Evolutionary conservation across 768 basidiomycete species (phyloP).

Genomic region (Hortiboletus flavorubellus): DNA sequence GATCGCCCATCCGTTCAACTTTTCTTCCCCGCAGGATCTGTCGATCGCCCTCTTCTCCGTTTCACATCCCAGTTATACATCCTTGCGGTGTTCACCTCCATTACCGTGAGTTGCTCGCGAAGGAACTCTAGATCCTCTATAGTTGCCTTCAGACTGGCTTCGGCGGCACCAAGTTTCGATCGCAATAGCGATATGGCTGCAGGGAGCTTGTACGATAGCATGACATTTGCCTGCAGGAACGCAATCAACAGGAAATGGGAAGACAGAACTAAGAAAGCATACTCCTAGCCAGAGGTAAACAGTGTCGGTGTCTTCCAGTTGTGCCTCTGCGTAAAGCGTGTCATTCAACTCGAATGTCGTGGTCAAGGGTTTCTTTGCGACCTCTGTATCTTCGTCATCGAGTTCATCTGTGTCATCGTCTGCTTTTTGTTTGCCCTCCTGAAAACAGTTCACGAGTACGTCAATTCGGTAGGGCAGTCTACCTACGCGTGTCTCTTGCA

Average conservation of each 20-base stretch:
- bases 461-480: neutral
- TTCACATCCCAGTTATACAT: slow-evolving; percentile 98
- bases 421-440: slow-evolving; percentile 61
- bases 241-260: neutral
- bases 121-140: slow-evolving; percentile 90
- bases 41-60: slow-evolving; percentile 57
- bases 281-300: slow-evolving; percentile 97
- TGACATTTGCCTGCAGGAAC: slow-evolving; percentile 83
- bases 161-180: slow-evolving; percentile 71
- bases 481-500: slow-evolving; percentile 69
- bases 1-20: slow-evolving; percentile 7
- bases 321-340: slow-evolving; percentile 90
- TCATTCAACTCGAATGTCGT: slow-evolving; percentile 96
- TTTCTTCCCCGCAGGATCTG: slow-evolving; percentile 24
- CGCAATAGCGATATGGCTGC: slow-evolving; percentile 72
- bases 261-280: slow-evolving; percentile 30
- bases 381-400: slow-evolving; percentile 50
- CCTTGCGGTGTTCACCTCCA: slow-evolving; percentile 94
- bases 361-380: slow-evolving; percentile 50
- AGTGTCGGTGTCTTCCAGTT: slow-evolving; percentile 79
- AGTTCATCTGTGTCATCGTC: slow-evolving; percentile 39
- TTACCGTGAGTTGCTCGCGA: slow-evolving; percentile 91
- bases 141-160: slow-evolving; percentile 60
- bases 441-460: neutral
- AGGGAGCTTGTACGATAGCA: slow-evolving; percentile 89